Conservation (phyloP, 2,329 filamentous ascomycete genomes). For the Cercospora nicotianae region DNA sequence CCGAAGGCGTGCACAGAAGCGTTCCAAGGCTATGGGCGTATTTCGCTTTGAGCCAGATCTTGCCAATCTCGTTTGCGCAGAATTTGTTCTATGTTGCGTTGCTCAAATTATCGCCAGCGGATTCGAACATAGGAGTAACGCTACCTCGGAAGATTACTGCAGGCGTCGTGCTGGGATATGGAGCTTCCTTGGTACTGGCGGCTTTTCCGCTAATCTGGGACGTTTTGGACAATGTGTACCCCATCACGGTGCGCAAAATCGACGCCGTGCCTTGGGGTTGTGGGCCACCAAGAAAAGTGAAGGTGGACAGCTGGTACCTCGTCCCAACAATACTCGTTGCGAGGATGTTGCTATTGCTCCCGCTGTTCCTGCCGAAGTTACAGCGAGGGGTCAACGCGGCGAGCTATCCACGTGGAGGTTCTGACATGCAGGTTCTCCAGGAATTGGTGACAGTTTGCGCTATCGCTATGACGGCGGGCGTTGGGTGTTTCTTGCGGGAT, state of each 20-base stretch:
- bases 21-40: conserved; percentile 38
- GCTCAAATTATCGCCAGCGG: conserved; percentile 17
- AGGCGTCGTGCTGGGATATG: conserved; percentile 19
- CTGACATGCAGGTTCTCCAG: not conserved
- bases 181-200: conserved; percentile 22
- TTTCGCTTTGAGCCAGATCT: conserved; percentile 39
- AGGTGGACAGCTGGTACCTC: conserved; percentile 5
- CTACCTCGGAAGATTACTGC: conserved; percentile 2
- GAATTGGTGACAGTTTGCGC: conserved; percentile 11
- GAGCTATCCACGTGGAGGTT: not conserved
- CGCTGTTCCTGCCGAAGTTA: conserved; percentile 21
- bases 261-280: not conserved
- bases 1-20: conserved; percentile 31
- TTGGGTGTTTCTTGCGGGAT: conserved; percentile 1
- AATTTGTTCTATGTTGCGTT: conserved; percentile 39
- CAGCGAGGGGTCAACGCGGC: not conserved
- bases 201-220: not conserved
- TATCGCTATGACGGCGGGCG: conserved; percentile 12
- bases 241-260: not conserved
- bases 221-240: not conserved
- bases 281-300: not conserved
- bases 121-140: not conserved
- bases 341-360: conserved; percentile 29
- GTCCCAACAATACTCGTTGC: conserved; percentile 31
- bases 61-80: conserved; percentile 39